phyloP scores from a whole-genome alignment of 352 stramenopile genomes.

The Phytophthora citrophthora region DNA sequence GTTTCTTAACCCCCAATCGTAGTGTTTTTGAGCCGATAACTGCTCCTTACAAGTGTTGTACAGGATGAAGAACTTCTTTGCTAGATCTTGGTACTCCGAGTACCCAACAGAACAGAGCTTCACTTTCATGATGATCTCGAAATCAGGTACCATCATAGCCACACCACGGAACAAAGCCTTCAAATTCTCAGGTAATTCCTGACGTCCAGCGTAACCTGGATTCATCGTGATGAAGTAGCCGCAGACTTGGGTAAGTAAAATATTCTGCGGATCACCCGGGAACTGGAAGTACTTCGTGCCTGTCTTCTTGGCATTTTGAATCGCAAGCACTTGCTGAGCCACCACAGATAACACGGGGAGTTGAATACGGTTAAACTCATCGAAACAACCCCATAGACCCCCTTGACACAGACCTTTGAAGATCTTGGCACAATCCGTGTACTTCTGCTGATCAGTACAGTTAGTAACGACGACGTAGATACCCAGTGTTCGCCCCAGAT shows the following conservation, averaged over 20 bases:
- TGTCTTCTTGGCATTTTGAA: constrained; percentile 98
- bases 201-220: constrained; percentile 96
- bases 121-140: constrained; percentile 97
- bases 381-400: constrained; percentile 97
- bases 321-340: constrained; percentile 97
- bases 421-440: constrained; percentile 98
- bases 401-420: constrained; percentile 98
- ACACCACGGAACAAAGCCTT: constrained; percentile 94
- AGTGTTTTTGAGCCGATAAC: constrained; percentile 92
- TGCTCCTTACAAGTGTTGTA: constrained; percentile 94
- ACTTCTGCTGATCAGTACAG: constrained; percentile 98
- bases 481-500: constrained; percentile 94
- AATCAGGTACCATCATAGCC: constrained; percentile 94
- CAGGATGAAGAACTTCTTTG: constrained; percentile 93
- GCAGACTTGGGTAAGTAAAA: constrained; percentile 94
- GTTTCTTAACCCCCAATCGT: constrained; percentile 92
- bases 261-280: constrained; percentile 97
- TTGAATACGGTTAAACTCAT: constrained; percentile 98
- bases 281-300: constrained; percentile 97
- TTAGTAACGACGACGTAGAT: constrained; percentile 98
- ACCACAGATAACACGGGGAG: constrained; percentile 97
- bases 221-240: constrained; percentile 99
- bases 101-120: constrained; percentile 95
- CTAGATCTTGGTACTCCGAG: constrained; percentile 92
- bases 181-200: constrained; percentile 98